Evolutionary conservation across 1,284 basidiomycete species (phyloP).

Genomic region (Fomes fomentarius): DNA sequence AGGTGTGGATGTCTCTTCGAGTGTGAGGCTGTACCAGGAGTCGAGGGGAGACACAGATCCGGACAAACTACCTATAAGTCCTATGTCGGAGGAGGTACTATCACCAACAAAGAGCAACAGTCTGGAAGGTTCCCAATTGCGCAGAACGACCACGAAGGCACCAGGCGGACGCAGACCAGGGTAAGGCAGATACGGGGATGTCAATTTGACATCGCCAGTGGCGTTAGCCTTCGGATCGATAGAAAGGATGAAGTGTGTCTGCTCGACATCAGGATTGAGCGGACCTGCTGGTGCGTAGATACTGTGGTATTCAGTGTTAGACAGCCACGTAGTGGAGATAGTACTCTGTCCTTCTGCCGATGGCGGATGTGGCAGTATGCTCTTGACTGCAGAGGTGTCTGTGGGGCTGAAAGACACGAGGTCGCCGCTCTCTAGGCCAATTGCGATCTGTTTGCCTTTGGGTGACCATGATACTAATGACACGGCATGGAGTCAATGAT

Average conservation of each 20-base stretch:
- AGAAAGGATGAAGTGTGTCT: slow-evolving; percentile 63
- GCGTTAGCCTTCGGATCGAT: slow-evolving; percentile 62
- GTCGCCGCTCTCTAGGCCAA: slow-evolving; percentile 73
- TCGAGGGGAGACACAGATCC: slow-evolving; percentile 35
- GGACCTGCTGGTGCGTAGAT: slow-evolving; percentile 60
- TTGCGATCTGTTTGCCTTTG: slow-evolving; percentile 84
- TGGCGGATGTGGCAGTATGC: slow-evolving; percentile 60
- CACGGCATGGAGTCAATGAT: slow-evolving; percentile 16
- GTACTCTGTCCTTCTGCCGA: slow-evolving; percentile 51
- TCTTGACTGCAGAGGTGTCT: slow-evolving; percentile 58
- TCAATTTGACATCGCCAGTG: slow-evolving; percentile 50
- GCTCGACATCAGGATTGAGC: slow-evolving; percentile 46
- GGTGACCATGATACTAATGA: slow-evolving; percentile 78
- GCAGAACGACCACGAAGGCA: slow-evolving; percentile 57
- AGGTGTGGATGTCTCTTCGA: slow-evolving; percentile 75
- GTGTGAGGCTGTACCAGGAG: slow-evolving; percentile 69
- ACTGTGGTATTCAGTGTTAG: slow-evolving; percentile 72
- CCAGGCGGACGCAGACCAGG: slow-evolving; percentile 56
- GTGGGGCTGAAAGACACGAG: slow-evolving; percentile 71
- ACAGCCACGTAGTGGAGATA: slow-evolving; percentile 70
- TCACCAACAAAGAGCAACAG: slow-evolving; percentile 73
- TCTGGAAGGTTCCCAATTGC: slow-evolving; percentile 67
- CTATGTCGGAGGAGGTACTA: slow-evolving; percentile 76
- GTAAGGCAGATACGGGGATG: slow-evolving; percentile 56
- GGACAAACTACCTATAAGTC: slow-evolving; percentile 59